Evolutionary conservation across 441 rosid genomes (phyloP).

Genomic region (Erodium trifolium): DNA sequence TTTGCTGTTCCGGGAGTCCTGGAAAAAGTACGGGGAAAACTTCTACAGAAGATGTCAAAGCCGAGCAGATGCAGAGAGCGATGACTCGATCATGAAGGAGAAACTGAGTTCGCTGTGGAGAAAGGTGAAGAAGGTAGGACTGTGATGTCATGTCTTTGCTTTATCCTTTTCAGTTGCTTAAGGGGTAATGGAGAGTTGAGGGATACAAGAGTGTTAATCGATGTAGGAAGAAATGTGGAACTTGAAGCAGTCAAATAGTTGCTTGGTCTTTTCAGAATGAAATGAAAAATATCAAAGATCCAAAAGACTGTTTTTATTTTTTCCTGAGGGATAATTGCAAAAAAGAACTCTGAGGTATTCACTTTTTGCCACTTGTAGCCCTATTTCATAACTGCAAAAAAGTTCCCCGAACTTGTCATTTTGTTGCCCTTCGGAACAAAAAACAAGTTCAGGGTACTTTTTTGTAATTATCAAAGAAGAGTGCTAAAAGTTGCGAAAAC

Average conservation of each 20-base stretch:
- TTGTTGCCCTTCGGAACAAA: too few relatives aligned
- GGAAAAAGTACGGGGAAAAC: conserved; percentile 62
- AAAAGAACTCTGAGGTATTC: too few relatives aligned
- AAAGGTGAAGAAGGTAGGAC: conserved; percentile 66
- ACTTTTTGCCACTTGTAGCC: too few relatives aligned
- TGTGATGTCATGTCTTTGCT: not conserved
- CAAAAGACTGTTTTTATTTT: not conserved
- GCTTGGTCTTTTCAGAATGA: not conserved
- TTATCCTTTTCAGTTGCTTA: not conserved
- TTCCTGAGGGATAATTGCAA: too few relatives aligned
- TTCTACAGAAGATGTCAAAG: conserved; percentile 59
- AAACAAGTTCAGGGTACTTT: too few relatives aligned
- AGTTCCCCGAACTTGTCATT: too few relatives aligned
- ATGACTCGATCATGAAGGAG: conserved; percentile 44
- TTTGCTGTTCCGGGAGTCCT: conserved; percentile 71
- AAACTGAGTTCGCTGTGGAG: conserved; percentile 42
- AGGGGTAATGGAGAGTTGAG: not conserved
- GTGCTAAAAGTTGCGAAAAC: too few relatives aligned
- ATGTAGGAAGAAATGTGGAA: not conserved
- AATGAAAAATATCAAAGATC: not conserved
- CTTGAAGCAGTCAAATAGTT: not conserved
- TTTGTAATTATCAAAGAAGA: too few relatives aligned
- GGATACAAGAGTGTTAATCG: too few relatives aligned
- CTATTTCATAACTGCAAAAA: too few relatives aligned
- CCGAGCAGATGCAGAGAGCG: conserved; percentile 42